Conservation (phyloP, 2,329 filamentous ascomycete genomes). For the Seiridium cupressi region DNA sequence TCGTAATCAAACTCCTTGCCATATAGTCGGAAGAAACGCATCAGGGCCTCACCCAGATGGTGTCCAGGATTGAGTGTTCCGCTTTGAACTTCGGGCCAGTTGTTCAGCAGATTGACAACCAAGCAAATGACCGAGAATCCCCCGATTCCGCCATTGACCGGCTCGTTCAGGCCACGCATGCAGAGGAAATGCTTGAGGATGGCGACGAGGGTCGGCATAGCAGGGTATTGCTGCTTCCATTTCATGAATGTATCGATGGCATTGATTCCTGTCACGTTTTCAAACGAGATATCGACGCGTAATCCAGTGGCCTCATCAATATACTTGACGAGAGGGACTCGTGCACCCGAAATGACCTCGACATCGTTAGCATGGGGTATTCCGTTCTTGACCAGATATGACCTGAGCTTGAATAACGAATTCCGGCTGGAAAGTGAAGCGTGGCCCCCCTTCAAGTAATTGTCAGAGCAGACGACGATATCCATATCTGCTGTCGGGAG, state of each 20-base stretch:
- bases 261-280: constrained; percentile 78
- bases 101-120: constrained; percentile 83
- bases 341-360: constrained; percentile 70
- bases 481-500: constrained; percentile 85
- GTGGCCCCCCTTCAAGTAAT: constrained; percentile 53
- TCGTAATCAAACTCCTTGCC: constrained; percentile 76
- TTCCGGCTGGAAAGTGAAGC: constrained; percentile 50
- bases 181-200: constrained; percentile 89
- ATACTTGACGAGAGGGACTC: constrained; percentile 91
- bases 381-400: constrained; percentile 52
- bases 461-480: constrained; percentile 69
- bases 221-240: constrained; percentile 79
- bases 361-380: constrained; percentile 60
- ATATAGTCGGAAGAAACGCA: constrained; percentile 89
- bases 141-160: constrained; percentile 85
- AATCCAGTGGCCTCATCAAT: constrained; percentile 75
- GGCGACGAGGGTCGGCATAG: constrained; percentile 82
- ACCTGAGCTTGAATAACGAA: constrained; percentile 61
- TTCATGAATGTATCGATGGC: constrained; percentile 77
- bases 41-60: constrained; percentile 76
- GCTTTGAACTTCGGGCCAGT: constrained; percentile 70
- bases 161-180: constrained; percentile 89
- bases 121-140: constrained; percentile 94
- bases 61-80: constrained; percentile 56
- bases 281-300: constrained; percentile 91